phyloP scores from a whole-genome alignment of 306 rosid genomes.

The Delonix regia region DNA sequence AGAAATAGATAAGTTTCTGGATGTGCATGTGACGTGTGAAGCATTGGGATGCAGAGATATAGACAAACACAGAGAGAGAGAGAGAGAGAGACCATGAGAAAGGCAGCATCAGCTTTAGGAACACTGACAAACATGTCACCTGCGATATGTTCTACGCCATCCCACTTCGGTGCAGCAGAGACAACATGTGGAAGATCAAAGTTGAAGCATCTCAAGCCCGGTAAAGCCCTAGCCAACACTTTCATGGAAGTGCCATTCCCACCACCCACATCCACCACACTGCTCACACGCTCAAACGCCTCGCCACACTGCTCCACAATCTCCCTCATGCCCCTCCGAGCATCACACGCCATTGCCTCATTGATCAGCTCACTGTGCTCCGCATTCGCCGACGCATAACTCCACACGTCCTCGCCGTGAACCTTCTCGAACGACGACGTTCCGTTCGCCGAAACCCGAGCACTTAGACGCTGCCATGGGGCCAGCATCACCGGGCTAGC shows the following conservation, averaged over 20 bases:
- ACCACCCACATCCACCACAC: conserved; percentile 70
- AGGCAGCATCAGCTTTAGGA: conserved; percentile 74
- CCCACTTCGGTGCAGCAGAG: conserved; percentile 23
- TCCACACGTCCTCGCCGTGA: conserved; percentile 63
- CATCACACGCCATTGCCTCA: conserved; percentile 70
- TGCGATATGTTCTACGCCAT: conserved; percentile 47
- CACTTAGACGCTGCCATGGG: conserved; percentile 48
- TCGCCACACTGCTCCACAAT: conserved; percentile 45
- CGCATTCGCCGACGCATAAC: conserved; percentile 35
- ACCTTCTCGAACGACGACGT: conserved; percentile 41
- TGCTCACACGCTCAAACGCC: conserved; percentile 47
- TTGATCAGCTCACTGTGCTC: conserved; percentile 51
- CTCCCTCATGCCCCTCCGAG: conserved; percentile 39
- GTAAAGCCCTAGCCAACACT: conserved; percentile 42
- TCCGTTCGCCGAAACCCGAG: conserved; percentile 22
- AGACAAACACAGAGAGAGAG: not conserved
- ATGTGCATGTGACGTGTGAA: no score
- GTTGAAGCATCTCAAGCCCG: conserved; percentile 59
- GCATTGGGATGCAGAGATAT: no score
- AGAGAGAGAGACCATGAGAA: conserved; percentile 51
- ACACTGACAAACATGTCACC: conserved; percentile 71
- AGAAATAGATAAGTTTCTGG: no score
- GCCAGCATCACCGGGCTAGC: conserved; percentile 53
- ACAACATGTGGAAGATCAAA: conserved; percentile 78
- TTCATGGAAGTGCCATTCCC: conserved; percentile 63